phyloP scores from a whole-genome alignment of 208 protist species.

The Wallacemonas sp. region DNA sequence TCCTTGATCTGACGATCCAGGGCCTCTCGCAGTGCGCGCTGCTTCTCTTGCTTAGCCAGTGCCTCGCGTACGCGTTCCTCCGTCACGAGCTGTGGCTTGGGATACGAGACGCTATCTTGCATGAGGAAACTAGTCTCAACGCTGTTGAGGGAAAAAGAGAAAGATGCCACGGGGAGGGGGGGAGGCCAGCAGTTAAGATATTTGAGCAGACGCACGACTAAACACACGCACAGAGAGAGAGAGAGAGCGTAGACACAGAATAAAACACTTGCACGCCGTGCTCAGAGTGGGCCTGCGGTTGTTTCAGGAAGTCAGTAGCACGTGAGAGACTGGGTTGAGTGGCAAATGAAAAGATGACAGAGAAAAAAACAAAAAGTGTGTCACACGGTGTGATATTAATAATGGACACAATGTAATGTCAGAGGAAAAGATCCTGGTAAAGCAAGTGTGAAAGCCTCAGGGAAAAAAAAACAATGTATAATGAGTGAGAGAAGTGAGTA shows the following conservation, averaged over 20 bases:
- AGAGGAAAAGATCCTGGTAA: no score
- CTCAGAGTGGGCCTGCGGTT: no score
- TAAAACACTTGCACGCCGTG: background rate
- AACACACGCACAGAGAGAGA: slow-evolving; percentile 4
- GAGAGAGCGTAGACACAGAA: background rate
- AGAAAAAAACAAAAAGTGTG: slow-evolving; percentile 14
- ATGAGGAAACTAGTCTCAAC: no score
- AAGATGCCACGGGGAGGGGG: background rate
- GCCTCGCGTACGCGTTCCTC: slow-evolving; percentile 66
- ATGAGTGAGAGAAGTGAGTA: no score
- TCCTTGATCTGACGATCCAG: slow-evolving; percentile 76
- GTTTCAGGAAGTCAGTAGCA: no score
- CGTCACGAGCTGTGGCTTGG: slow-evolving; percentile 54
- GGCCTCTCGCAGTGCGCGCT: slow-evolving; percentile 55
- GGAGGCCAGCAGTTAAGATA: no score
- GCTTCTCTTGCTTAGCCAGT: slow-evolving; percentile 60
- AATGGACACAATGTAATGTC: no score
- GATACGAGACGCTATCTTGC: slow-evolving; percentile 40
- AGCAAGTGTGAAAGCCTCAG: no score
- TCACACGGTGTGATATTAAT: slow-evolving; percentile 1
- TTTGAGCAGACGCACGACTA: background rate
- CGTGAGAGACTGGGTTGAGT: no score
- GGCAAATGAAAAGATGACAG: background rate
- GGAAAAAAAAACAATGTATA: no score
- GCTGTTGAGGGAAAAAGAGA: background rate